phyloP scores from a whole-genome alignment of 2,329 filamentous ascomycete genomes.

The Onygenales sp. region DNA sequence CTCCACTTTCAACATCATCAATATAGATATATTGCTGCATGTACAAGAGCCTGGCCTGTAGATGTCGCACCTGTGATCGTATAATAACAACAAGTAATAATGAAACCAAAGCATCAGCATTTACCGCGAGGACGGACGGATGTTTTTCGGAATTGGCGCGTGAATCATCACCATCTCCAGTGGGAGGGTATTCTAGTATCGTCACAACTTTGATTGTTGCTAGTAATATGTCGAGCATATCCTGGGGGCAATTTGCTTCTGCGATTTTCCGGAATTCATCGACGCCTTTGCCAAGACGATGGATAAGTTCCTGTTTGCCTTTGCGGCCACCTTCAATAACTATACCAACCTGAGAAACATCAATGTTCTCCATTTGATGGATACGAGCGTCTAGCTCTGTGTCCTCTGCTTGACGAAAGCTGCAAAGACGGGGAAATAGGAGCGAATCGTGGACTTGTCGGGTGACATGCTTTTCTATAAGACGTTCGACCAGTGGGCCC shows the following conservation, averaged over 20 bases:
- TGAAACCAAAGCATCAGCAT: constrained; percentile 89
- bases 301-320: constrained; percentile 72
- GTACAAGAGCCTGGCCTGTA: constrained; percentile 84
- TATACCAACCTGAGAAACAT: constrained; percentile 90
- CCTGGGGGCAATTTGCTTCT: constrained; percentile 67
- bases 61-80: constrained; percentile 72
- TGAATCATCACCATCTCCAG: constrained; percentile 24
- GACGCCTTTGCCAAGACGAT: constrained; percentile 67
- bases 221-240: constrained; percentile 76
- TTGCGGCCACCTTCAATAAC: constrained; percentile 66
- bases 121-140: constrained; percentile 52
- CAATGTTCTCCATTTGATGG: constrained; percentile 83
- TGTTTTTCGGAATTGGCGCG: constrained; percentile 41
- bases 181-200: constrained; percentile 45
- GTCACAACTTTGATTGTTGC: constrained; percentile 78
- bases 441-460: constrained; percentile 82
- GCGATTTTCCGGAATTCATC: constrained; percentile 83
- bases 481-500: constrained; percentile 77
- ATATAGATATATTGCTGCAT: constrained; percentile 97
- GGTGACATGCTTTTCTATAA: constrained; percentile 90
- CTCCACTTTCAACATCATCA: constrained; percentile 91
- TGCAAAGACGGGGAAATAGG: constrained; percentile 72
- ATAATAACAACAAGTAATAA: constrained; percentile 88
- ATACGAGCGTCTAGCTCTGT: constrained; percentile 82
- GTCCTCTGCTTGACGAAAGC: constrained; percentile 71